Evolutionary conservation across 148 eudicot genomes (phyloP), one percentile per base, ranked within the genome.

Genomic region (Linanthus parryae): DNA sequence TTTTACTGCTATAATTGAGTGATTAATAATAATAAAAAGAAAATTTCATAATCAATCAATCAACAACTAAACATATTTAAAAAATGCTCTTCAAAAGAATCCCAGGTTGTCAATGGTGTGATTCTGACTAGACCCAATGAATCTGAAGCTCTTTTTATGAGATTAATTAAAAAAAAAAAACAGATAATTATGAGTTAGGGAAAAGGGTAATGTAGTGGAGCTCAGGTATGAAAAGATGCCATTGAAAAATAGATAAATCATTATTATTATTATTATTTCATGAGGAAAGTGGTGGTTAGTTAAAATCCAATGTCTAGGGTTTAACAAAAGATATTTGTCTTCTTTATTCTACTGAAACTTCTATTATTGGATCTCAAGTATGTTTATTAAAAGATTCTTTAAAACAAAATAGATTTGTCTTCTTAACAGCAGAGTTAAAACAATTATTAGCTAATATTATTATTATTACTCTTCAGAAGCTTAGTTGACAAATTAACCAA

Each of bases 61-160:
- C 19, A n/a, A 4, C 31, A 3, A n/a, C n/a, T 35, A 27, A 35
- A 16, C 24, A 7, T 5, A 29, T 20, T n/a, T n/a, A 5, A 25
- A 33, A 20, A 29, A 47, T 18, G 17, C 48, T 22, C 44, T 53
- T 42, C 28, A 62, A 67, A 67, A 64, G 69, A 22, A 65, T 71
- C 69, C 83, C 76, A 77, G 75, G 83, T 65, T 74, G 80, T 69
- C 70, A 20, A 35, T 39, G 69, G 50, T 49, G 59, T 54, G 55
- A 70, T 66, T 71, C 67, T 73, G 73, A 68, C 77, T 43, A 68
- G 66, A 45, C 66, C 59, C 81, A 72, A 61, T 70, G 73, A 66
- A 70, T 63, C 61, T 37, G 52, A 18, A 29, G 50, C 51, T 44
- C 57, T n/a, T n/a, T n/a, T n/a, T n/a, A n/a, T n/a, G n/a, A n/a